Conservation (phyloP, 345 rosid genomes). For the Citrus sp. region DNA sequence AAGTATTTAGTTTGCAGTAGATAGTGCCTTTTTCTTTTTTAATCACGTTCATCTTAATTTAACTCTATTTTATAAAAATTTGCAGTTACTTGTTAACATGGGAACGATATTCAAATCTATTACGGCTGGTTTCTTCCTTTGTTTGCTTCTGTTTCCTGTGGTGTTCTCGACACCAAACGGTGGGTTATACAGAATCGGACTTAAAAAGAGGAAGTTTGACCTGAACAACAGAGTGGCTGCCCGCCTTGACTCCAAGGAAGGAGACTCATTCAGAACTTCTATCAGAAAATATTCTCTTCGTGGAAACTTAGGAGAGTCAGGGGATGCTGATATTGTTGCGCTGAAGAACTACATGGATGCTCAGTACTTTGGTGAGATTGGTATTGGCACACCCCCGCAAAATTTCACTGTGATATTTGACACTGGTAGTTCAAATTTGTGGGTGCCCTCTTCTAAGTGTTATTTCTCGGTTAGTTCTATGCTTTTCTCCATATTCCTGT, state of each 20-base stretch:
- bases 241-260: slow-evolving; percentile 51
- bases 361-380: slow-evolving; percentile 92
- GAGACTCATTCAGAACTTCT: slow-evolving; percentile 41
- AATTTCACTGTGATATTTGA: slow-evolving; percentile 90
- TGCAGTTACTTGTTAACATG: slow-evolving; percentile 42
- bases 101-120: slow-evolving; percentile 24
- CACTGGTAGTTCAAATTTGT: slow-evolving; percentile 92
- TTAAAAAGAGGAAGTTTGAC: slow-evolving; percentile 69
- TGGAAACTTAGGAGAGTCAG: slow-evolving; percentile 40
- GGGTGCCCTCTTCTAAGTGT: slow-evolving; percentile 96
- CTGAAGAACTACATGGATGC: slow-evolving; percentile 90
- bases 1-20: neutral
- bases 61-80: neutral
- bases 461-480: slow-evolving; percentile 65
- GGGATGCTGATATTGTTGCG: slow-evolving; percentile 62
- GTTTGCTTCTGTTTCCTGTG: slow-evolving; percentile 43
- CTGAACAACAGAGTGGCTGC: slow-evolving; percentile 45
- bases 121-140: slow-evolving; percentile 26
- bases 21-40: neutral
- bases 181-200: slow-evolving; percentile 55
- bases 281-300: slow-evolving; percentile 33
- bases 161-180: slow-evolving; percentile 36
- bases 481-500: neutral
- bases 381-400: slow-evolving; percentile 84
- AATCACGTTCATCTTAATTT: neutral